These are phyloP conservation scores for Hirschfeldia incana DNA, from an alignment of 345 rosid genomes.

Conservation along the genomic window DNA sequence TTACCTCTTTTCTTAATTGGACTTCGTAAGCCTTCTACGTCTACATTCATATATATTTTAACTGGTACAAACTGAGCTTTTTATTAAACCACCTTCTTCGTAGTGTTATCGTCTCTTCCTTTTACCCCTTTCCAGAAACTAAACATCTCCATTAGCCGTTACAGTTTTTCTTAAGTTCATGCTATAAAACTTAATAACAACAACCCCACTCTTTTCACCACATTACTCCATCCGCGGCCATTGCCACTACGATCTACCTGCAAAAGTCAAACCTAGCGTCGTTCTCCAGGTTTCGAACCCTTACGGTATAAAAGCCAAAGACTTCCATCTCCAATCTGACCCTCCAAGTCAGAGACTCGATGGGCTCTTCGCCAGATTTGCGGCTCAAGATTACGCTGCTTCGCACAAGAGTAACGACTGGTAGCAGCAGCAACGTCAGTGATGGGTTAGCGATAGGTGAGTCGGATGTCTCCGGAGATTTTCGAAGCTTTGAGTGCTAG, in stretches of 20 bases:
- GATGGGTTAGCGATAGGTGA: too few species aligned
- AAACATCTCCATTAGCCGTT: background rate
- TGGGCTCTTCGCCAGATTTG: background rate
- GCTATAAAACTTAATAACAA: background rate
- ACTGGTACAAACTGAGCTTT: background rate
- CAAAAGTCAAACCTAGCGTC: background rate
- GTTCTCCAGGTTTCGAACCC: background rate
- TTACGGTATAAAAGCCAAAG: background rate
- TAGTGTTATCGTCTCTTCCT: background rate
- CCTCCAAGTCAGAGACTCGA: background rate
- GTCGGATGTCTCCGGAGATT: background rate
- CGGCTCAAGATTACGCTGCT: too few species aligned
- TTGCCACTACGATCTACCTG: background rate
- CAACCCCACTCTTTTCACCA: too few species aligned
- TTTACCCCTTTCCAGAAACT: background rate
- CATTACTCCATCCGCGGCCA: background rate
- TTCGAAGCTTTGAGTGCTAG: background rate
- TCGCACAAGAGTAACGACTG: too few species aligned
- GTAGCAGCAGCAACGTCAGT: too few species aligned
- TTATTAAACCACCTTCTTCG: background rate
- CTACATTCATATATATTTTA: background rate
- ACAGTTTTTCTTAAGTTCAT: background rate
- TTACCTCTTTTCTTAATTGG: background rate
- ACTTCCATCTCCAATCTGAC: background rate
- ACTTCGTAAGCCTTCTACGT: background rate